Conservation (phyloP, 495 filamentous ascomycete genomes). For the Beverwykella pulmonaria region DNA sequence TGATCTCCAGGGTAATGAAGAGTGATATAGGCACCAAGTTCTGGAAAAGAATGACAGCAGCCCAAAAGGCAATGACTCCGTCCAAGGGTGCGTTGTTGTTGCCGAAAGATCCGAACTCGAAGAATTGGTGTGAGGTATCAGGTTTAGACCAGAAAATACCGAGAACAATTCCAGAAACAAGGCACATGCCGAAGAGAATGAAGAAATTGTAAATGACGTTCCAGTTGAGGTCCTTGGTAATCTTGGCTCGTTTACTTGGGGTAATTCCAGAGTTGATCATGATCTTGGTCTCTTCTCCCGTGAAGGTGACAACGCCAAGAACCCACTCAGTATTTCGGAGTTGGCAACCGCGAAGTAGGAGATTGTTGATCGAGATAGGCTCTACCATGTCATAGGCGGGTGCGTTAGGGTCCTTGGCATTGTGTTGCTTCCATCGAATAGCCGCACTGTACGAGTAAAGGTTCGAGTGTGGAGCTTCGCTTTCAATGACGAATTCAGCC, state of each 20-base stretch:
- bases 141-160: slow-evolving; percentile 77
- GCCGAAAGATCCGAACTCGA: slow-evolving; percentile 86
- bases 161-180: slow-evolving; percentile 81
- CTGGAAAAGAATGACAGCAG: slow-evolving; percentile 91
- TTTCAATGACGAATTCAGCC: slow-evolving; percentile 84
- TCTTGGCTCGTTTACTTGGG: slow-evolving; percentile 89
- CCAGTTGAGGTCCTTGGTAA: slow-evolving; percentile 92
- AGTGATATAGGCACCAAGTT: slow-evolving; percentile 98
- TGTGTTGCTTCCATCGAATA: slow-evolving; percentile 79
- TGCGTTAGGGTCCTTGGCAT: slow-evolving; percentile 61
- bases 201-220: slow-evolving; percentile 97
- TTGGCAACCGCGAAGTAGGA: slow-evolving; percentile 89
- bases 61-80: slow-evolving; percentile 96
- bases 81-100: slow-evolving; percentile 69
- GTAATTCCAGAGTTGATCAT: slow-evolving; percentile 99
- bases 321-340: slow-evolving; percentile 96
- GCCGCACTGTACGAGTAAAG: slow-evolving; percentile 91
- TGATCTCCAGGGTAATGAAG: slow-evolving; percentile 96
- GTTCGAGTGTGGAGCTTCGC: slow-evolving; percentile 88
- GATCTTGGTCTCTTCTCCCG: slow-evolving; percentile 96
- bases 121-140: slow-evolving; percentile 74
- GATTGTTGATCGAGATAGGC: slow-evolving; percentile 89
- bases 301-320: slow-evolving; percentile 94
- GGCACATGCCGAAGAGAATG: slow-evolving; percentile 86
- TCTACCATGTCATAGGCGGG: slow-evolving; percentile 80